phyloP scores from a whole-genome alignment of 768 basidiomycete genomes.

The Phylloporus sp. region DNA sequence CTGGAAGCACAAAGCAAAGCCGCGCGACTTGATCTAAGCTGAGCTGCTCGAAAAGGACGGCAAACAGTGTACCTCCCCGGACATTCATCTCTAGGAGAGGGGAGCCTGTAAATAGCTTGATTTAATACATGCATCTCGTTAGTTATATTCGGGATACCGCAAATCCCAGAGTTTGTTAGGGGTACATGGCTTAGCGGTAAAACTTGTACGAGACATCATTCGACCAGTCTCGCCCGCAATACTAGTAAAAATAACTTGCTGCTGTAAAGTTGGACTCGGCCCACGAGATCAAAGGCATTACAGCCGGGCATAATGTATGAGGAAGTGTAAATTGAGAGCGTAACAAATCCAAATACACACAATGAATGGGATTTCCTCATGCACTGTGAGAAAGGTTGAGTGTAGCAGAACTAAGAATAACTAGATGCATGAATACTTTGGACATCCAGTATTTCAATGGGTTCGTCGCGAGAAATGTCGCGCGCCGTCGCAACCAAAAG shows the following conservation, averaged over 20 bases:
- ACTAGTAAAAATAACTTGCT: too few relatives aligned
- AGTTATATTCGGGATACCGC: not conserved
- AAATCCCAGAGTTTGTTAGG: not conserved
- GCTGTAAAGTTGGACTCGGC: too few relatives aligned
- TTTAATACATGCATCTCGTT: not conserved
- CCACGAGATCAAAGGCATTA: too few relatives aligned
- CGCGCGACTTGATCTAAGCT: slow-evolving; percentile 28
- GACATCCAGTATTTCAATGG: slow-evolving; percentile 16
- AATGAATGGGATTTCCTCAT: too few relatives aligned
- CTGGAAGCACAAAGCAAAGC: slow-evolving; percentile 17
- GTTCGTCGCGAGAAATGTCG: slow-evolving; percentile 23
- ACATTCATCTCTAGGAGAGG: not conserved
- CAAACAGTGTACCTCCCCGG: not conserved
- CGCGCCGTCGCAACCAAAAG: slow-evolving; percentile 23
- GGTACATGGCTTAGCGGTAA: not conserved
- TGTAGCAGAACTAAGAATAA: too few relatives aligned
- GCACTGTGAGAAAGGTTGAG: too few relatives aligned
- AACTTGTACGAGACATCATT: too few relatives aligned
- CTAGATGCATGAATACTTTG: not conserved
- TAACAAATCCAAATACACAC: too few relatives aligned
- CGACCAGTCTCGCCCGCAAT: too few relatives aligned
- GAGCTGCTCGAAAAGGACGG: slow-evolving; percentile 4
- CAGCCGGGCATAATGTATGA: too few relatives aligned
- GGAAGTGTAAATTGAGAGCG: too few relatives aligned
- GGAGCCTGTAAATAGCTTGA: slow-evolving; percentile 3